Base-by-base conservation (phyloP, 73 alveolate genomes). In the Blepharisma japonicum region DNA sequence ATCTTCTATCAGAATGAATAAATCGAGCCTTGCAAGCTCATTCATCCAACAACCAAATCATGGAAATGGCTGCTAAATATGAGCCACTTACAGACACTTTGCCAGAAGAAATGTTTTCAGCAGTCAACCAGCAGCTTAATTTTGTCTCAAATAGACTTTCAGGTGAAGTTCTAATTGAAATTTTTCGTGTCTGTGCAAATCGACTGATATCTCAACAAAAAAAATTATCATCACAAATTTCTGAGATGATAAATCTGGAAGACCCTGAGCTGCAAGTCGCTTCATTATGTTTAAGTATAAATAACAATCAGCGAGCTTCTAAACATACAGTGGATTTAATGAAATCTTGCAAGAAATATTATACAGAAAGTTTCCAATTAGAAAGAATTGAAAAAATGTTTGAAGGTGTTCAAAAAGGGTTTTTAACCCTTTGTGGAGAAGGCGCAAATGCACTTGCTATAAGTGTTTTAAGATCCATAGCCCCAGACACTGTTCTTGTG, bases 71-170 rank as follows among this genome's bases (percentile, higher is more conserved):
- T 18, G 74, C 74, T n/a, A 61, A n/a, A 61, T 14, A 61, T 61
- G 74, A 61, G 14, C 50, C 74, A 25, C 74, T 61, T 0, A 18
- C 74, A 14, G 74, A 61, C 23, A 61, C 74, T 61, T 61, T 61
- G 18, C 74, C 74, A 9, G 74, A 61, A 25, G 74, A 61, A 25
- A 61, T 61, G 74, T 61, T 61, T 61, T 61, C 74, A 18, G 74
- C 74, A 14, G 23, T 61, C 2, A 61, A 61, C 23, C 74, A 61
- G 47, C 74, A 61, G 47, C 47, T 61, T 20, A 25, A 39, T 14
- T 61, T 61, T 25, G 23, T 61, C 5, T 18, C 49, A 18, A 61
- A 61, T 61, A 14, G 74, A 4, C 74, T 61, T 20, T 14, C 74
- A 20, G 74, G 74, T 2, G 74, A 61, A 61, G 74, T 61, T n/a